Conservation (phyloP, 1,139 yeast genomes). For the Yamadazyma aaseri region DNA sequence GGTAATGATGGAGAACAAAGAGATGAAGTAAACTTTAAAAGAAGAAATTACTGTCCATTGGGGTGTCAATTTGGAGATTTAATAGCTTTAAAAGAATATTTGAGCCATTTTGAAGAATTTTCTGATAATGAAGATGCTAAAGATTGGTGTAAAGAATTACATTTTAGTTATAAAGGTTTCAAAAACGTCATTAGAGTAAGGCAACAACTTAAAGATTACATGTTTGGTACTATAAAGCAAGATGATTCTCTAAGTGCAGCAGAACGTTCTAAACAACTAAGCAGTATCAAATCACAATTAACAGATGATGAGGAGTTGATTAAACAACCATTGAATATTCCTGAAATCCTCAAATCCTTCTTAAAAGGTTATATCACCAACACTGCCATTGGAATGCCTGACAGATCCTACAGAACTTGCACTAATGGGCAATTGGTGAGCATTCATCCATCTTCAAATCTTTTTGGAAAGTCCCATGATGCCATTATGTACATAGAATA, state of each 20-base stretch:
- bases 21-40: constrained; percentile 69
- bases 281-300: constrained; percentile 21
- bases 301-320: constrained; percentile 22
- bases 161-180: constrained; percentile 77
- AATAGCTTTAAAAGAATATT: constrained; percentile 75
- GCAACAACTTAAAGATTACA: constrained; percentile 71
- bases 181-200: constrained; percentile 74
- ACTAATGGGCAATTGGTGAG: constrained; percentile 77
- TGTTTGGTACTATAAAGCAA: constrained; percentile 47
- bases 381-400: constrained; percentile 94
- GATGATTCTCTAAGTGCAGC: constrained; percentile 31
- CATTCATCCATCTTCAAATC: constrained; percentile 87
- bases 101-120: constrained; percentile 56
- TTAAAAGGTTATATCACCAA: constrained; percentile 78
- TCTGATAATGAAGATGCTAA: constrained; percentile 49
- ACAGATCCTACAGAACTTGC: constrained; percentile 85
- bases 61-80: constrained; percentile 81
- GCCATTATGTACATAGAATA: constrained; percentile 94
- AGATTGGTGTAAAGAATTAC: constrained; percentile 81
- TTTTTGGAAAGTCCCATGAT: constrained; percentile 78
- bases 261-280: constrained; percentile 28
- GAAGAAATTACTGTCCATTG: constrained; percentile 63
- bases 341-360: constrained; percentile 70
- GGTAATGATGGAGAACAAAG: constrained; percentile 73
- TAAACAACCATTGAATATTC: constrained; percentile 46